Base-by-base conservation (phyloP, 768 basidiomycete genomes). In the Amanita rubescens region DNA sequence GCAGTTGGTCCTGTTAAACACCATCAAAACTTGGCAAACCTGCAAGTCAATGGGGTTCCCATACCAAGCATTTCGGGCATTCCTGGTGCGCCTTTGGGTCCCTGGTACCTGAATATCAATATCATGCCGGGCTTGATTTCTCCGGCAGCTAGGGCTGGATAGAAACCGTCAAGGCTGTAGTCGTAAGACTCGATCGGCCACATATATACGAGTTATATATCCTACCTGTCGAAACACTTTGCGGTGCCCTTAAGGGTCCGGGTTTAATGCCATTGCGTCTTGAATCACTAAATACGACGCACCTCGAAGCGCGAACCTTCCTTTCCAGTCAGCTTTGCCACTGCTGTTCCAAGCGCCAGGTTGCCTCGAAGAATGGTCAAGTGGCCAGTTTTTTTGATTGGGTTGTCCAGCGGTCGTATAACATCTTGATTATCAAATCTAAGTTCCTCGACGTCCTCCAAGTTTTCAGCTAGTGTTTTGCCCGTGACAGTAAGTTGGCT, bases 311-410 rank as follows among this genome's bases (percentile, higher is more conserved):
- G 75, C 49, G 81, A 67, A 4, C 94, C 94, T 69, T 96, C 94
- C 69, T 94, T 94, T 12, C 94, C 93, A 5, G 94, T 95, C 57
- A 96, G 73, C 69, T 97, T 97, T 14, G 92, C 90, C 17, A 97
- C 93, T 25, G 91, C 86, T 1, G 85, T 84, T 46, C 79, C 88
- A 0, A 94, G 94, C 3, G 89, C 85, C 39, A 97, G 73, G 67
- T 89, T 94, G n/a, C 94, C 94, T 49, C 84, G 79, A 57, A 97
- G 69, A 61, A 97, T 92, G 11, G 84, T 84, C 60, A 96, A 68
- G 68, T 95, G 94, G 1, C 94, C 94, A 3, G 85, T 92, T 20
- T 73, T 63, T 65, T 96, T 95, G 70, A 96, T 87, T 9, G 94
- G 90, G 62, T 91, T 78, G 24, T 77, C 76, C 41, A 94, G 67